phyloP scores from a whole-genome alignment of 441 rosid genomes.

The Pelargonium cotyledonis region DNA sequence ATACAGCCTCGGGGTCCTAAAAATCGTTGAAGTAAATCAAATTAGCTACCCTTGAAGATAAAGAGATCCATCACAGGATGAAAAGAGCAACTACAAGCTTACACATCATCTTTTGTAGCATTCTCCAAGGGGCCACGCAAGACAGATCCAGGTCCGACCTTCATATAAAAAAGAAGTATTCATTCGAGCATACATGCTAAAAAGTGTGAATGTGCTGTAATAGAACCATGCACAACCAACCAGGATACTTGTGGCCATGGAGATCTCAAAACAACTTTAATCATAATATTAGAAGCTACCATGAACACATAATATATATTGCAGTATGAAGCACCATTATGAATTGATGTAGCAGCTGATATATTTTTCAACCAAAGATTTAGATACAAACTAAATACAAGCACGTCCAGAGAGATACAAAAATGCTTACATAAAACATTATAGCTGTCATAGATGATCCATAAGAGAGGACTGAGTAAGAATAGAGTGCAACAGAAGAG shows the following conservation, averaged over 20 bases:
- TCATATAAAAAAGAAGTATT: slow-evolving; percentile 23
- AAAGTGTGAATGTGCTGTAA: background rate
- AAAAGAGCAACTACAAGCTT: slow-evolving; percentile 37
- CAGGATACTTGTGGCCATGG: background rate
- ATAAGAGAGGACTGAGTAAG: background rate
- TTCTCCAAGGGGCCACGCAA: slow-evolving; percentile 87
- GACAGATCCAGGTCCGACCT: slow-evolving; percentile 92
- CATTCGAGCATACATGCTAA: background rate
- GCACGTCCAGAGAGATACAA: background rate
- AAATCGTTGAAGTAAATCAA: slow-evolving; percentile 18
- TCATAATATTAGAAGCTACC: background rate
- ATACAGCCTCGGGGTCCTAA: slow-evolving; percentile 79
- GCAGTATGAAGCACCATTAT: background rate
- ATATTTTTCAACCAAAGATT: slow-evolving; percentile 5
- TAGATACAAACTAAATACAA: background rate
- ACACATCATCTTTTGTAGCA: slow-evolving; percentile 78
- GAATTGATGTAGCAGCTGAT: background rate
- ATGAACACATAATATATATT: background rate
- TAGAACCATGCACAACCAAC: background rate
- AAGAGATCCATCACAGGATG: slow-evolving; percentile 11
- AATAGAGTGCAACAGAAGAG: too few relatives aligned
- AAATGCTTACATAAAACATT: background rate
- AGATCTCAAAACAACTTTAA: background rate
- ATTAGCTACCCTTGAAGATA: slow-evolving; percentile 11
- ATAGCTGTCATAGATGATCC: background rate